phyloP scores from a whole-genome alignment of 768 basidiomycete genomes.

The Antrodiella citrinella region DNA sequence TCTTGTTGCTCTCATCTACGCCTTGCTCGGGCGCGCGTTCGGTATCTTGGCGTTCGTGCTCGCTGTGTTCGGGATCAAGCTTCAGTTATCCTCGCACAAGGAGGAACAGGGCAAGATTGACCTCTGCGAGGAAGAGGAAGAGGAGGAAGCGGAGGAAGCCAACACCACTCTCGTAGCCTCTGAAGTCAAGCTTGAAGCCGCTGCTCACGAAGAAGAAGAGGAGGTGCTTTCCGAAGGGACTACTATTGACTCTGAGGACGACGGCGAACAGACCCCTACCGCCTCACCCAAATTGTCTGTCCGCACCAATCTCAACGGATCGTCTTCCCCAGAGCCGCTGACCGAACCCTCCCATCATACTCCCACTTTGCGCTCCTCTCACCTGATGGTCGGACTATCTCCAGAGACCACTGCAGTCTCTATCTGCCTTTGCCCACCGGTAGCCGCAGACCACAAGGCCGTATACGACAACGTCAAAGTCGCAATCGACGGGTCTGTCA shows the following conservation, averaged over 20 bases:
- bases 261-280: background rate
- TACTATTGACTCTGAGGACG: too few species aligned
- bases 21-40: background rate
- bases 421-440: background rate
- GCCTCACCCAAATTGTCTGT: background rate
- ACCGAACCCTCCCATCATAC: background rate
- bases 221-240: background rate
- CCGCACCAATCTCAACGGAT: background rate
- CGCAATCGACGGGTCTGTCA: background rate
- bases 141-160: background rate
- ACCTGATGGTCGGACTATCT: background rate
- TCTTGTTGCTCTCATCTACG: background rate
- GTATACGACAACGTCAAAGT: background rate
- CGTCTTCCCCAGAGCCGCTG: background rate
- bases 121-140: constrained; percentile 2
- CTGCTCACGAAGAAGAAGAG: background rate
- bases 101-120: background rate
- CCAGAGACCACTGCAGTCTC: background rate
- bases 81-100: background rate
- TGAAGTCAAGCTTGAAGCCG: background rate
- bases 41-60: background rate
- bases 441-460: background rate
- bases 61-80: background rate
- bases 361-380: background rate
- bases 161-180: background rate